These are phyloP conservation scores for Microascus cirrosus DNA, from an alignment of 2,329 filamentous ascomycete genomes.

Conservation along the genomic window DNA sequence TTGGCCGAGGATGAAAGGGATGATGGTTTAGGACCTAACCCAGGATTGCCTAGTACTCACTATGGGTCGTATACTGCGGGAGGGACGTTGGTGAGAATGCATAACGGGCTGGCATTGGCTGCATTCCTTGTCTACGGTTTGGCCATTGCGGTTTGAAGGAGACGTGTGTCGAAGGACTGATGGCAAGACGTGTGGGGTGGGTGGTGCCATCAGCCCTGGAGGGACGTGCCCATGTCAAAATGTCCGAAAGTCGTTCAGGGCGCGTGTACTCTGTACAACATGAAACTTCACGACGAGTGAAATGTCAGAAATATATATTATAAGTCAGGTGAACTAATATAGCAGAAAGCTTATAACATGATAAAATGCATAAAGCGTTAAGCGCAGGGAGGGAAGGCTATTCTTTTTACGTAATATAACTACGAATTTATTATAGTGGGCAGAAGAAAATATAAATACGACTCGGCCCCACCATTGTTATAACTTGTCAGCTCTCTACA, in stretches of 20 bases:
- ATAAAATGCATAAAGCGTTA: background rate
- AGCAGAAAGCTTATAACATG: too few relatives aligned
- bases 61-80: background rate
- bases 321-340: too few relatives aligned
- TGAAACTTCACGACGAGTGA: background rate
- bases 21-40: background rate
- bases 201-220: too few relatives aligned
- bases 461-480: background rate
- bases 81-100: background rate
- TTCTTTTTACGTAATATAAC: background rate
- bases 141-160: background rate
- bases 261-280: background rate
- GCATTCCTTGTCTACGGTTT: background rate
- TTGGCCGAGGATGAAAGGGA: conserved; percentile 10
- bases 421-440: background rate
- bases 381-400: too few relatives aligned
- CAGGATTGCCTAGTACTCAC: background rate
- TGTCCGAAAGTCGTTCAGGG: background rate
- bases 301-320: background rate
- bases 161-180: background rate
- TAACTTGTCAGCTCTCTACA: background rate
- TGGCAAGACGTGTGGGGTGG: background rate
- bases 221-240: too few relatives aligned
- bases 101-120: background rate
- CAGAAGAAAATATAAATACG: background rate